Evolutionary conservation across 2,329 filamentous ascomycete species (phyloP), one percentile per base, ranked within the genome.

Genomic region (Colletotrichum tanaceti): DNA sequence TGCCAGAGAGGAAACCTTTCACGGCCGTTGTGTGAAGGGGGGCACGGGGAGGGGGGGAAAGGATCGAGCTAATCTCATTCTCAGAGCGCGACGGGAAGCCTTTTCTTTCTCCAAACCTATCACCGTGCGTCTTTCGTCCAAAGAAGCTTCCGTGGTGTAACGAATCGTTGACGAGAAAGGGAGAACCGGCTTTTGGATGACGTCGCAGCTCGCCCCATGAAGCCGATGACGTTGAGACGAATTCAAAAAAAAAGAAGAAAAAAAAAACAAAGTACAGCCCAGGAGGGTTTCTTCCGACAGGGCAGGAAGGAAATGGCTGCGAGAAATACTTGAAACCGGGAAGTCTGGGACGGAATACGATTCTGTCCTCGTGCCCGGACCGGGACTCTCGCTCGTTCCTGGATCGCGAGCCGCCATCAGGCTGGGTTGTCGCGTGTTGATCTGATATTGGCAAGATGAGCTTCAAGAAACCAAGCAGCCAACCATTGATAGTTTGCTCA

Each of bases 221-320:
- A 35, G n/a, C 44, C 46, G 9, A 43, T 13, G 35, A 59, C 52
- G n/a, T 43, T 53, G 43, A 39, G 59, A 58, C 41, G 60, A 58
- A 39, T 24, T 24, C 28, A 20, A n/a, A n/a, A n/a, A n/a, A n/a
- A n/a, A n/a, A n/a, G n/a, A n/a, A n/a, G n/a, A n/a, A n/a, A n/a
- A n/a, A n/a, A n/a, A n/a, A n/a, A n/a, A n/a, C 3, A 52, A 58
- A 14, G 7, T 43, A 54, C 14, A n/a, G 14, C 9, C 14, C 28
- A 32, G 39, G 35, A n/a, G 24, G 13, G 5, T 32, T 43, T 35
- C 49, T 32, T 24, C 24, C 53, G 24, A 28, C 2, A 20, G n/a
- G n/a, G 5, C 13, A 32, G 1, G 47, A 13, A 32, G 4, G 4
- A 24, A 24, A 24, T 24, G 2, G 10, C 10, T 11, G 32, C 7